Evolutionary conservation across 345 rosid genomes (phyloP).

Genomic region (Aegle marmelos): DNA sequence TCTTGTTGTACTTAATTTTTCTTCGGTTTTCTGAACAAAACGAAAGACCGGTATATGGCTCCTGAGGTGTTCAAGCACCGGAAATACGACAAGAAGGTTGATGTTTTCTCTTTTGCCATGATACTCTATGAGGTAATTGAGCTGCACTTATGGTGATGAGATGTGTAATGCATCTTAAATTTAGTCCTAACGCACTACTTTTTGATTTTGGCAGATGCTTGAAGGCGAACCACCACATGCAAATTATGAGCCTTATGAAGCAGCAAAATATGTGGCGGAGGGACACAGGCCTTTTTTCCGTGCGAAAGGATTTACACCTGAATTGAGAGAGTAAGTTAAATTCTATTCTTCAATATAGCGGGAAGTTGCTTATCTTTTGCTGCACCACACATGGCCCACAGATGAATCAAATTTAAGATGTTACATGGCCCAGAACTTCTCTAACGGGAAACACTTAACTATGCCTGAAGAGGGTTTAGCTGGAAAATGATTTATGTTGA

Average conservation of each 20-base stretch:
- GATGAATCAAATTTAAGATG: conserved; percentile 11
- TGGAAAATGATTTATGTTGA: neutral
- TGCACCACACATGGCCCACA: neutral
- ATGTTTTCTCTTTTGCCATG: conserved; percentile 98
- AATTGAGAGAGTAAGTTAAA: conserved; percentile 76
- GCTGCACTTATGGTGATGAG: conserved; percentile 6
- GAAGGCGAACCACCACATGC: conserved; percentile 95
- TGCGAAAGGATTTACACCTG: conserved; percentile 68
- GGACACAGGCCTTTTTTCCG: conserved; percentile 86
- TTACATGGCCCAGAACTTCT: neutral
- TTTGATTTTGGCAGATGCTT: conserved; percentile 63
- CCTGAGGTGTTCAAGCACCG: conserved; percentile 98
- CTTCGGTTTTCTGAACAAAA: conserved; percentile 17
- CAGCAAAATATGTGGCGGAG: conserved; percentile 88
- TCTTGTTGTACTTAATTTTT: conserved; percentile 24
- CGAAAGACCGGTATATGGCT: conserved; percentile 96
- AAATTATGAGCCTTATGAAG: conserved; percentile 86
- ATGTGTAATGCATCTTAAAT: conserved; percentile 13
- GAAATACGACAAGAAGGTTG: conserved; percentile 96
- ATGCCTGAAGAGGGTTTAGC: neutral
- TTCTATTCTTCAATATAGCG: neutral
- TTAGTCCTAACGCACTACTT: conserved; percentile 17
- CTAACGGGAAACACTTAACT: neutral
- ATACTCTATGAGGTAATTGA: conserved; percentile 82
- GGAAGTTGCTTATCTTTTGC: conserved; percentile 1